phyloP scores from a whole-genome alignment of 2,329 filamentous ascomycete species.

The Phialophora verrucosa region DNA sequence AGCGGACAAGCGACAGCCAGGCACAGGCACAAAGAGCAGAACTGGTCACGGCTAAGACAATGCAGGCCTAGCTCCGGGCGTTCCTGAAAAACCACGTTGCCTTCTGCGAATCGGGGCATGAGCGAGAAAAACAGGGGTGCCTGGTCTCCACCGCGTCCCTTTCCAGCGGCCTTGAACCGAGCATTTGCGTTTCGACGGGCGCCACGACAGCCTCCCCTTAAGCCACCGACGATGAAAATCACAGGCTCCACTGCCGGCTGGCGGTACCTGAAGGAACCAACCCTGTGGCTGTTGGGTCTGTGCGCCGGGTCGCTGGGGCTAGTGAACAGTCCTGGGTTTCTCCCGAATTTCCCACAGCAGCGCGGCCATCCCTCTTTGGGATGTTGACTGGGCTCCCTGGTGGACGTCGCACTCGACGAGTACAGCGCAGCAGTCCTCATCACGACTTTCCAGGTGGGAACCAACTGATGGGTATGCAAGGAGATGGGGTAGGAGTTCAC shows the following conservation, averaged over 20 bases:
- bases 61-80: slow-evolving; percentile 24
- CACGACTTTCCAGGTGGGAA: background rate
- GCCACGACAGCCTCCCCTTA: slow-evolving; percentile 4
- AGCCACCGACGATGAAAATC: slow-evolving; percentile 6
- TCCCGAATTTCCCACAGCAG: slow-evolving; percentile 31
- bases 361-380: background rate
- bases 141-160: background rate
- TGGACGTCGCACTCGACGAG: slow-evolving; percentile 10
- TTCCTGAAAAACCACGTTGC: slow-evolving; percentile 30
- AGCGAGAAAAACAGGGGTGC: slow-evolving; percentile 2
- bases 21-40: slow-evolving; percentile 19
- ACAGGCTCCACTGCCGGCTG: background rate
- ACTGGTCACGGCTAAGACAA: slow-evolving; percentile 28
- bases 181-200: slow-evolving; percentile 11
- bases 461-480: slow-evolving; percentile 19
- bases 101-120: slow-evolving; percentile 23
- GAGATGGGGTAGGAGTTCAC: slow-evolving; percentile 19
- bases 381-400: slow-evolving; percentile 4
- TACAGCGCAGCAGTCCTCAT: slow-evolving; percentile 18
- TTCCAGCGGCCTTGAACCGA: slow-evolving; percentile 7
- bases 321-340: slow-evolving; percentile 26
- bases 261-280: slow-evolving; percentile 9
- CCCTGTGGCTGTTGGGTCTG: background rate
- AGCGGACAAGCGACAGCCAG: slow-evolving; percentile 3
- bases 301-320: slow-evolving; percentile 8